phyloP scores from a whole-genome alignment of 208 protist genomes.

The Leishmania braziliensis region DNA sequence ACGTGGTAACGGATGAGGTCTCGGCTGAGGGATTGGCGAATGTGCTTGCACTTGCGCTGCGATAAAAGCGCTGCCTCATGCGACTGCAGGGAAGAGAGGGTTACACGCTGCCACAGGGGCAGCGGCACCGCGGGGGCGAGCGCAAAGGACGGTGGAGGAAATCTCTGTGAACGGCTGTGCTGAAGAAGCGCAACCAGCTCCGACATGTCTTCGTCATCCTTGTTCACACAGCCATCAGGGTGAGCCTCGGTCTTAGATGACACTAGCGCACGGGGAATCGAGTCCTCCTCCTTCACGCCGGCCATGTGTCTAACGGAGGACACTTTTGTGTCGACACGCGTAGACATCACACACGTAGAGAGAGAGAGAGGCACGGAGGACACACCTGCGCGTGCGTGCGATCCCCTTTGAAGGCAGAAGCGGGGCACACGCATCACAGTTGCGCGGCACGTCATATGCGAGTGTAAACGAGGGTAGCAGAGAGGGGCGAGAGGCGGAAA shows the following conservation, averaged over 20 bases:
- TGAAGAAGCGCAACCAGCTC: conserved; percentile 32
- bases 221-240: background rate
- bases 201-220: conserved; percentile 8
- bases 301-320: background rate
- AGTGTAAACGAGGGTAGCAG: background rate
- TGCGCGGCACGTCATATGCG: background rate
- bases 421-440: background rate
- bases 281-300: background rate
- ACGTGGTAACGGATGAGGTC: conserved; percentile 61
- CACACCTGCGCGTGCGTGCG: background rate
- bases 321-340: background rate
- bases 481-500: background rate
- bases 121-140: conserved; percentile 43
- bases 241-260: background rate
- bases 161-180: conserved; percentile 15
- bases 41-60: conserved; percentile 23
- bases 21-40: conserved; percentile 31
- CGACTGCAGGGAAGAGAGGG: conserved; percentile 48
- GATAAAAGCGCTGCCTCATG: conserved; percentile 16
- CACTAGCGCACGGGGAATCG: background rate
- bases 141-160: conserved; percentile 45
- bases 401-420: too few relatives aligned
- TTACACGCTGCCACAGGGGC: conserved; percentile 70
- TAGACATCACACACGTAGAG: background rate
- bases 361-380: background rate